Evolutionary conservation across 2,329 filamentous ascomycete genomes (phyloP).

Genomic region (Cordyceps javanica): DNA sequence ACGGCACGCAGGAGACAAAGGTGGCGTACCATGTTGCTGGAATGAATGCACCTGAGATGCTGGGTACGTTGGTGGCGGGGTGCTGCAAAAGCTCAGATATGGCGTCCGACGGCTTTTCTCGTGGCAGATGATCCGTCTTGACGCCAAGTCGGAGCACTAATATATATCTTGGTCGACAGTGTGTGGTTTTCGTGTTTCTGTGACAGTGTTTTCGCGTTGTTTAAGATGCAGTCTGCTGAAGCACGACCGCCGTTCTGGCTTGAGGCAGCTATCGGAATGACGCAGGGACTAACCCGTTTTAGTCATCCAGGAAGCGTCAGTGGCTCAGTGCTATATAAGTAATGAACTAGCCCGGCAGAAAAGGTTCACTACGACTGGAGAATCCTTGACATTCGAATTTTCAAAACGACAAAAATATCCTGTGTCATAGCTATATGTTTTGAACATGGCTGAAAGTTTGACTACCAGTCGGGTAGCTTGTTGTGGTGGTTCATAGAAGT

Average conservation of each 20-base stretch:
- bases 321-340: too few species aligned
- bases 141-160: too few species aligned
- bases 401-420: too few species aligned
- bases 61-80: neutral
- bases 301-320: constrained; percentile 4
- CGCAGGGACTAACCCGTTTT: constrained; percentile 14
- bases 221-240: neutral
- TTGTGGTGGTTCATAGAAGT: too few species aligned
- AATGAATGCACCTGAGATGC: neutral
- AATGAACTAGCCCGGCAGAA: too few species aligned
- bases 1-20: neutral
- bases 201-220: neutral
- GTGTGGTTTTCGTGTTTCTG: too few species aligned
- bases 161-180: too few species aligned
- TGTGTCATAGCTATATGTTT: too few species aligned
- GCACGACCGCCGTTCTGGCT: neutral
- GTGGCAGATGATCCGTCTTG: neutral
- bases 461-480: too few species aligned
- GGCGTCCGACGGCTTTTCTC: neutral
- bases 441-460: too few species aligned
- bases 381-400: too few species aligned
- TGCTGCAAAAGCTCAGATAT: neutral
- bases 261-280: constrained; percentile 16
- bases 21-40: constrained; percentile 3
- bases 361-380: too few species aligned